Base-by-base conservation (phyloP, 2,329 filamentous ascomycete species). In the Pleomassaria siparia region DNA sequence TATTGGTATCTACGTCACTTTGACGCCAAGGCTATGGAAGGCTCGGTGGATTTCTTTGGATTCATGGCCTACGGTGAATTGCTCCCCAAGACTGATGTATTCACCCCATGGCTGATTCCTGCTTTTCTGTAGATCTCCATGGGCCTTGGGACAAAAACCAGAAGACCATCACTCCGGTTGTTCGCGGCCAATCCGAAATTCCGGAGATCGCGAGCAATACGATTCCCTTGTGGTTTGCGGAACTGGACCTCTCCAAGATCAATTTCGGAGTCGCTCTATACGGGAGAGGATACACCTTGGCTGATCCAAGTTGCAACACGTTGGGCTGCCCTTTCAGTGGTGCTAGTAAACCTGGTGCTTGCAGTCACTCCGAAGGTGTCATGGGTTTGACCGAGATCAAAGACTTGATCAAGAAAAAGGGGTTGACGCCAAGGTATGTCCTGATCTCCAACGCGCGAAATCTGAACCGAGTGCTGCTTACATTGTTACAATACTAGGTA, bases 181-280 rank as follows among this genome's bases (percentile, higher is more conserved):
- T 71, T 1, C 39, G 59, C 4, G 51, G 51, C 0, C 75, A 79
- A 41, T 74, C 76, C 1, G 74, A 79, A 49, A 50, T 79, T 0
- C 75, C 72, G 0, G 74, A 79, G 55, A 78, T 78, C 20, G 55
- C 71, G 2, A 42, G 57, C 24, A 67, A 76, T 7, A 71, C 80
- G 0, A 30, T 8, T 3, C 32, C 16, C 13, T 55, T 80, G 2
- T 79, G 77, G 75, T 66, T 75, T 15, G 72, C 71, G 28, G 55
- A 70, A 18, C 55, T 81, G 1, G 53, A 66, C 3, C 67, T 76
- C 0, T 36, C 47, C 0, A 74, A 78, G 43, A 51, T 81, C 1
- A 60, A 54, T 4, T 42, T 81, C 7, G 78, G 78, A 0, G 21
- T 75, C 0, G 75, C 66, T 0, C 78, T 75, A 46, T 80, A 80